These are phyloP conservation scores for Papiliotrema fonsecae DNA, from an alignment of 1,284 basidiomycete genomes.

Conservation along the genomic window DNA sequence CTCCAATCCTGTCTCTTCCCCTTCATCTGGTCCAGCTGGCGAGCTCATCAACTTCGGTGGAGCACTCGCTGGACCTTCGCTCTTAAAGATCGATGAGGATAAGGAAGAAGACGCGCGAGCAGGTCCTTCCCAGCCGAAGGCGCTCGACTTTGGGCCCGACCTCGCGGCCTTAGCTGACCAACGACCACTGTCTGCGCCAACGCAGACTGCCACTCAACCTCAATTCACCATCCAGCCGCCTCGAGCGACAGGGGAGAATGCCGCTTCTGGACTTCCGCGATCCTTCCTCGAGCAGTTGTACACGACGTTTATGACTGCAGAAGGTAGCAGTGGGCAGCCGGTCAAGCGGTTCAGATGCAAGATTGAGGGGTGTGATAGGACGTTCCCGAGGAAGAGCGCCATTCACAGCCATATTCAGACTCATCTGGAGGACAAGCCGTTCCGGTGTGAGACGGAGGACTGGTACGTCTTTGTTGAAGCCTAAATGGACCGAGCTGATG, in stretches of 20 bases:
- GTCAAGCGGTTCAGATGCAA: constrained; percentile 47
- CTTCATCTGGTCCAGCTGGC: neutral
- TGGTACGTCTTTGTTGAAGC: constrained; percentile 33
- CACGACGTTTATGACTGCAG: constrained; percentile 27
- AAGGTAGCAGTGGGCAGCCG: constrained; percentile 19
- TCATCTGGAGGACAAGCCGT: constrained; percentile 53
- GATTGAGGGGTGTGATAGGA: constrained; percentile 48
- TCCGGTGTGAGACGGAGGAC: constrained; percentile 43
- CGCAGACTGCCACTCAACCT: constrained; percentile 11
- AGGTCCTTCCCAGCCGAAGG: neutral
- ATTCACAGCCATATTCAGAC: constrained; percentile 52
- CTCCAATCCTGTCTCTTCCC: constrained; percentile 8
- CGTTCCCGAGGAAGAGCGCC: constrained; percentile 50
- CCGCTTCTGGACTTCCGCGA: constrained; percentile 17
- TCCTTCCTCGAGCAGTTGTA: constrained; percentile 30
- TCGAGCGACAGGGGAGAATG: neutral
- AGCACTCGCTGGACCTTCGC: neutral
- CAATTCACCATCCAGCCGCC: constrained; percentile 21
- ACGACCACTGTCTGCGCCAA: constrained; percentile 4
- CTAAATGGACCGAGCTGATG: neutral
- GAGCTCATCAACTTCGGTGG: neutral
- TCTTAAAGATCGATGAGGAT: neutral
- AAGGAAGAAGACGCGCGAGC: neutral
- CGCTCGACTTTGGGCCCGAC: constrained; percentile 16
- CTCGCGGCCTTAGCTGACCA: constrained; percentile 12